Evolutionary conservation across 192 early-diverging fungal genomes (phyloP).

Genomic region (Phlyctochytrium planicorne): DNA sequence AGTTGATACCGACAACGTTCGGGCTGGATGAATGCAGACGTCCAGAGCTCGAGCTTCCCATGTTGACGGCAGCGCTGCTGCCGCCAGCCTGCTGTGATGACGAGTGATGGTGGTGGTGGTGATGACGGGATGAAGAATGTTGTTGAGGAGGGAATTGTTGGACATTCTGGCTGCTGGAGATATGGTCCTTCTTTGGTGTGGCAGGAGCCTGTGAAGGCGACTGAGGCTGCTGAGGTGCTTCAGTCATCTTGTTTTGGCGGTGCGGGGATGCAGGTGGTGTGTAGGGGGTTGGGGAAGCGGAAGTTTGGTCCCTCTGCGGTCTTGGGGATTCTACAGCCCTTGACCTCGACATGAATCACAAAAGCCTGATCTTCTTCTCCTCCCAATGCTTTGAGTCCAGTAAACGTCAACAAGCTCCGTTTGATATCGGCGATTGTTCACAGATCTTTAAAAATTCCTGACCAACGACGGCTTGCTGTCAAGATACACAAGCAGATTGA

Average conservation of each 20-base stretch:
- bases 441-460: too few species aligned
- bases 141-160: neutral
- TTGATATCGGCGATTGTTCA: too few species aligned
- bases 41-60: neutral
- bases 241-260: neutral
- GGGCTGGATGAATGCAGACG: conserved; percentile 2
- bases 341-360: too few species aligned
- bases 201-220: too few species aligned
- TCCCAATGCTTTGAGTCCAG: too few species aligned
- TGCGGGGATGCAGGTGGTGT: neutral
- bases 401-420: too few species aligned
- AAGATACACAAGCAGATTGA: too few species aligned
- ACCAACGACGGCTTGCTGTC: too few species aligned
- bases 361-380: too few species aligned
- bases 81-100: neutral
- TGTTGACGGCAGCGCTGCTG: neutral
- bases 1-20: conserved; percentile 90
- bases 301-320: too few species aligned
- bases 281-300: neutral
- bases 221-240: neutral
- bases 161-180: neutral
- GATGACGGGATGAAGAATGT: neutral
- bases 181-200: neutral
- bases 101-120: conserved; percentile 2
- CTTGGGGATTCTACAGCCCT: too few species aligned